A percentile compares a stretch with the other conserved stretches of the same genome.
Conservation (phyloP, 371 early-diverging fungal genomes). For the Mortierella sp. region DNA sequence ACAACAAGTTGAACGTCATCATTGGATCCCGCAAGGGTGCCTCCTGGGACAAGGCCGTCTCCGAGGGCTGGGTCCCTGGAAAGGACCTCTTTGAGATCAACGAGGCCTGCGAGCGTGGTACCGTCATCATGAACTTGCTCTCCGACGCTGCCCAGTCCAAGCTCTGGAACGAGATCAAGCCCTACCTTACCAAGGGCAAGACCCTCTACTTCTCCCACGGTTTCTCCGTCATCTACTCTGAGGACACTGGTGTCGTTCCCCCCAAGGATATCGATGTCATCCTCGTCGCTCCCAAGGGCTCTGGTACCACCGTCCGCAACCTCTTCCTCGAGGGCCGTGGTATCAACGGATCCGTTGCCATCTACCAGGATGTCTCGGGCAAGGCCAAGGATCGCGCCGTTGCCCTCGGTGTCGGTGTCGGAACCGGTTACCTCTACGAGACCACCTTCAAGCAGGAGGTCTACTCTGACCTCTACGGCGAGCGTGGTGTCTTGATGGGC, state of each 20-base stretch:
- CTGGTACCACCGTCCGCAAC: slow-evolving; percentile 96
- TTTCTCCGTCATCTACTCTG: slow-evolving; percentile 94
- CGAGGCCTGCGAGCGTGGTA: slow-evolving; percentile 92
- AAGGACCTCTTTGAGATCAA: slow-evolving; percentile 95
- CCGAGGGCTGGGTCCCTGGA: slow-evolving; percentile 97
- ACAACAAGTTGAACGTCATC: slow-evolving; percentile 96
- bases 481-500: slow-evolving; percentile 98
- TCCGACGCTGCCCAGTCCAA: slow-evolving; percentile 97
- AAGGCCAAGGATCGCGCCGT: slow-evolving; percentile 94
- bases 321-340: slow-evolving; percentile 97
- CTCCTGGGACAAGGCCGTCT: slow-evolving; percentile 93
- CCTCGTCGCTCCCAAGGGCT: slow-evolving; percentile 97
- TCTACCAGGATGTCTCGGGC: slow-evolving; percentile 94
- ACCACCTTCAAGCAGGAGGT: slow-evolving; percentile 98
- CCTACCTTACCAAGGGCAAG: slow-evolving; percentile 95
- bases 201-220: slow-evolving; percentile 99
- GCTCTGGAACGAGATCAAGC: slow-evolving; percentile 92
- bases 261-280: slow-evolving; percentile 96
- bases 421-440: slow-evolving; percentile 97
- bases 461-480: slow-evolving; percentile 96
- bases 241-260: slow-evolving; percentile 92
- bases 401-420: slow-evolving; percentile 95
- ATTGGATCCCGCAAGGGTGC: slow-evolving; percentile 95
- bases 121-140: slow-evolving; percentile 95
- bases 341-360: slow-evolving; percentile 97